These are phyloP conservation scores for Aegilops sharonensis DNA, from an alignment of 176 grass and related monocot species.

Conservation along the genomic window DNA sequence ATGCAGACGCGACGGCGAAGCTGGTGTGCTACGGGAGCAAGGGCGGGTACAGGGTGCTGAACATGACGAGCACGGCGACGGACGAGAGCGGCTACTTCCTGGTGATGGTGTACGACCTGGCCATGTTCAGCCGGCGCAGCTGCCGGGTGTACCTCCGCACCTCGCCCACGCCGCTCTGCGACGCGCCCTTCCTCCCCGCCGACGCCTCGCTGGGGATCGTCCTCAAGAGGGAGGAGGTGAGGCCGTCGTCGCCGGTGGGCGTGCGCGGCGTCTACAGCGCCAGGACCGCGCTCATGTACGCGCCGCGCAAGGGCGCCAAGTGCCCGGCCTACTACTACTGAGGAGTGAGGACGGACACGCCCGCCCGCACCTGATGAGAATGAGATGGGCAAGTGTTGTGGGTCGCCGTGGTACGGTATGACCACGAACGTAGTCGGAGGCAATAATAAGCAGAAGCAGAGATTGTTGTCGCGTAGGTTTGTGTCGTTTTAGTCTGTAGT, in stretches of 20 bases:
- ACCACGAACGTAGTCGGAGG: background rate
- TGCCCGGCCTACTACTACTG: background rate
- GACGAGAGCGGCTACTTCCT: constrained; percentile 40
- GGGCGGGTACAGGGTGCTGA: constrained; percentile 31
- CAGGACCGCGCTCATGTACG: constrained; percentile 40
- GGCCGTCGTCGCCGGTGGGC: background rate
- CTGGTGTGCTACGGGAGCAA: constrained; percentile 38
- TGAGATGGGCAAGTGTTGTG: background rate
- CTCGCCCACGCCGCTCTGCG: constrained; percentile 33
- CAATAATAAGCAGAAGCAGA: background rate
- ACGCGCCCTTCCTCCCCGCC: constrained; percentile 20
- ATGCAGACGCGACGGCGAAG: constrained; percentile 47
- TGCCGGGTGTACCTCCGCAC: constrained; percentile 39
- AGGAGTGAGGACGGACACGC: background rate
- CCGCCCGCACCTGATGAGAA: background rate
- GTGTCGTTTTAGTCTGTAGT: background rate
- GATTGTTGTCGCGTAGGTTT: background rate
- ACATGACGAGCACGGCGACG: constrained; percentile 36
- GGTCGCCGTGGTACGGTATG: too few species aligned
- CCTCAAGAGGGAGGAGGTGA: background rate
- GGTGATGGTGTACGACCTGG: constrained; percentile 46
- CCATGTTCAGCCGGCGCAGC: constrained; percentile 4
- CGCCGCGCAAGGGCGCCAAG: background rate
- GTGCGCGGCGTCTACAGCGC: constrained; percentile 15
- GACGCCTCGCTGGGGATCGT: constrained; percentile 24